Evolutionary conservation across 73 alveolate genomes (phyloP).

Genomic region (Blepharisma japonicum): DNA sequence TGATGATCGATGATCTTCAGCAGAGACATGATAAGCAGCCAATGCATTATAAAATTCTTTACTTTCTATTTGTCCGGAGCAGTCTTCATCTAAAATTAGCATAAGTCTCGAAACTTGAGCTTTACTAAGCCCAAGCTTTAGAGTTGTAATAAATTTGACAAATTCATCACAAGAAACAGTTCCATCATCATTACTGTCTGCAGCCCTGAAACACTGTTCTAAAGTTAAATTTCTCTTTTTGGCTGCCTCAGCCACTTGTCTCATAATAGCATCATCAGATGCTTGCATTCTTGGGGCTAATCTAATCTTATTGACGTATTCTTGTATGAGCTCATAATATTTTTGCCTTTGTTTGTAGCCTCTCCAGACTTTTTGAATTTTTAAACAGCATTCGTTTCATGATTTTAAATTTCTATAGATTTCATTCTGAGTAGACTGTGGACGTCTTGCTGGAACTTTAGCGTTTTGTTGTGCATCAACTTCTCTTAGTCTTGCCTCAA

Average conservation of each 20-base stretch:
- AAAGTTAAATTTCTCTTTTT: slow-evolving; percentile 43
- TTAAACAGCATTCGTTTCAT: slow-evolving; percentile 33
- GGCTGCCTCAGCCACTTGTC: slow-evolving; percentile 33
- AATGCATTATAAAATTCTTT: slow-evolving; percentile 57
- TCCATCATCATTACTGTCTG: slow-evolving; percentile 48
- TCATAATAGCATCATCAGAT: slow-evolving; percentile 12
- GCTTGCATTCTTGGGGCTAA: slow-evolving; percentile 33
- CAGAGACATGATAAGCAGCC: slow-evolving; percentile 52
- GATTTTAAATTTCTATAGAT: too few relatives aligned
- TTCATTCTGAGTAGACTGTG: too few relatives aligned
- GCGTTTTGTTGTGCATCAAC: too few relatives aligned
- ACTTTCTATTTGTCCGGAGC: slow-evolving; percentile 48
- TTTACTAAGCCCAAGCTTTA: slow-evolving; percentile 33
- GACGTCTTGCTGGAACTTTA: too few relatives aligned
- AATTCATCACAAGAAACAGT: slow-evolving; percentile 37
- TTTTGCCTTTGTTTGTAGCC: slow-evolving; percentile 20
- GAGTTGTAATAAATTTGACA: slow-evolving; percentile 23
- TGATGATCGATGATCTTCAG: slow-evolving; percentile 45
- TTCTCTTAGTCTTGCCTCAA: too few relatives aligned
- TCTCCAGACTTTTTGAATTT: slow-evolving; percentile 37
- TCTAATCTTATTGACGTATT: slow-evolving; percentile 2
- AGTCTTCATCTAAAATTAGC: slow-evolving; percentile 56
- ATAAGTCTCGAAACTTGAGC: slow-evolving; percentile 40
- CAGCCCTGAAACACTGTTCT: slow-evolving; percentile 54
- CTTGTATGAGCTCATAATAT: slow-evolving; percentile 12